Base-by-base conservation (phyloP, 2,329 filamentous ascomycete species). In the Pleoardoris graminearum region DNA sequence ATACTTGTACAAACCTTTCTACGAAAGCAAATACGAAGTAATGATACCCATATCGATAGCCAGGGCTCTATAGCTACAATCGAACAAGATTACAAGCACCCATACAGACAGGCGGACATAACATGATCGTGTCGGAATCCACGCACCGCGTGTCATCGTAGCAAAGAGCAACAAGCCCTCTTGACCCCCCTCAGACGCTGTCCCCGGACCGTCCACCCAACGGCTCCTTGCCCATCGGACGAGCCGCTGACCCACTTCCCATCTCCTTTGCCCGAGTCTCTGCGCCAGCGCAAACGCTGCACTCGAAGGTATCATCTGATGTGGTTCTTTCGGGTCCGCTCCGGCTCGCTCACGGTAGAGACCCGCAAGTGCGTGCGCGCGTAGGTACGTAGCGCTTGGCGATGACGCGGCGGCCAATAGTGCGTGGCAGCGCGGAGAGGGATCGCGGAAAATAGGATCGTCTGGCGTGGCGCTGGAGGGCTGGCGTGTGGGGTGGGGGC, bases 1-100 rank as follows among this genome's bases (percentile, higher is more conserved):
- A 23, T 38, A 19, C 32, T 19, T 50, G 23, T 38, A 14, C 35
- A 48, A 49, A 51, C 38, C 46, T n/a, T 46, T 50, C 36, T 17
- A 49, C 38, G 53, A 51, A 62, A 49, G 46, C 51, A 53, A 59
- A 51, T 53, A 61, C 54, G 57, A 63, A 51, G 53, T 58, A 57
- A 65, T 60, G 60, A 57, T 58, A 60, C 60, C 56, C 51, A 53
- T 36, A 57, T 50, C 33, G 11, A 33, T 45, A 48, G 46, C 44
- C 50, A 37, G 39, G 36, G n/a, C 30, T 27, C 19, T 48, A 36
- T 42, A 27, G 21, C 44, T 22, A 21, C 42, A 32, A 45, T 23
- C 33, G 29, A 48, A 23, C 25, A 14, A 29, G 33, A 14, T 27
- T 10, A 27, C 10, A n/a, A n/a, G n/a, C n/a, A n/a, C n/a, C n/a